A percentile compares a stretch with the other conserved stretches of the same genome.
These are phyloP conservation scores for Papiliotrema laurentii DNA, from an alignment of 1,284 basidiomycete species.

Conservation along the genomic window DNA sequence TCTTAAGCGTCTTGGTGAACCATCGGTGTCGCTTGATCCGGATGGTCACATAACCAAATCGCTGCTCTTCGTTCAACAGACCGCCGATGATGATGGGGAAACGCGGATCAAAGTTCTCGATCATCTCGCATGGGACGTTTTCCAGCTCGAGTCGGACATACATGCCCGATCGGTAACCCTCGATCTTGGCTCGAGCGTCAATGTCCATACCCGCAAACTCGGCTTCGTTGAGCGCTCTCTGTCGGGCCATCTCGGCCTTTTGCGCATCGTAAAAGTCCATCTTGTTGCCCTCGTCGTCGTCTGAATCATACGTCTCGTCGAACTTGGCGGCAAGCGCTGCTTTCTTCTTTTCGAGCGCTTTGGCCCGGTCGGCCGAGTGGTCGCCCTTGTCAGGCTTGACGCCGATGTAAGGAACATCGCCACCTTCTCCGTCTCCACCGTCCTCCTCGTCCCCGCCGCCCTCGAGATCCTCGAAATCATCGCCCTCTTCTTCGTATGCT, in stretches of 20 bases:
- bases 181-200: constrained; percentile 74
- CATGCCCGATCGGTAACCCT: constrained; percentile 85
- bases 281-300: constrained; percentile 64
- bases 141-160: constrained; percentile 89
- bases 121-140: constrained; percentile 83
- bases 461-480: constrained; percentile 54
- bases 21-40: constrained; percentile 95
- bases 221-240: constrained; percentile 75
- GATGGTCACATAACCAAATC: constrained; percentile 89
- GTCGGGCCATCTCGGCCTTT: constrained; percentile 85
- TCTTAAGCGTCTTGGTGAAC: constrained; percentile 90
- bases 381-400: constrained; percentile 34
- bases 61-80: constrained; percentile 83
- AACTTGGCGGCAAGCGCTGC: constrained; percentile 89
- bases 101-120: constrained; percentile 86
- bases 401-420: constrained; percentile 44
- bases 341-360: constrained; percentile 77
- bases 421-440: constrained; percentile 45
- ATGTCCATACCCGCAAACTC: constrained; percentile 81
- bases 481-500: constrained; percentile 50
- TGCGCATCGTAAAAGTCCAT: constrained; percentile 85
- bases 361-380: constrained; percentile 52
- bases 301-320: constrained; percentile 94
- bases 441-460: constrained; percentile 50
- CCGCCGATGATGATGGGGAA: constrained; percentile 93